phyloP scores from a whole-genome alignment of 139 green algal genomes.

The Picochlorum sp. region DNA sequence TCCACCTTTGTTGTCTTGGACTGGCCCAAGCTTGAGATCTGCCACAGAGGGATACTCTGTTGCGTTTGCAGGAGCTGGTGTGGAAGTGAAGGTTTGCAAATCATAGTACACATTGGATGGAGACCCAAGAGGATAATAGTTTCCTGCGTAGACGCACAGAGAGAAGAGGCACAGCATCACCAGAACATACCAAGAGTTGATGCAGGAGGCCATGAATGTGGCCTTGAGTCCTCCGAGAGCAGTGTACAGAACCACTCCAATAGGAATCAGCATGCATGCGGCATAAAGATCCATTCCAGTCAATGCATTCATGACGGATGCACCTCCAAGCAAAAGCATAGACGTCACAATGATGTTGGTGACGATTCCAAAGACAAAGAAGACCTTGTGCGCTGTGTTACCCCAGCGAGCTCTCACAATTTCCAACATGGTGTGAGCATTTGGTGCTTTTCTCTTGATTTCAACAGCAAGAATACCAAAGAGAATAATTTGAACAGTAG shows the following conservation, averaged over 20 bases:
- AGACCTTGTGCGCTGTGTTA: constrained; percentile 64
- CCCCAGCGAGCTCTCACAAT: constrained; percentile 54
- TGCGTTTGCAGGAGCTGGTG: constrained; percentile 3
- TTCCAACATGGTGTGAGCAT: constrained; percentile 84
- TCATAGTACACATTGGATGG: constrained; percentile 60
- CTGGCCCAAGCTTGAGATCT: constrained; percentile 32
- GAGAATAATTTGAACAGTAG: constrained; percentile 88
- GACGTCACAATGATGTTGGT: constrained; percentile 87
- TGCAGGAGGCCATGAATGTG: constrained; percentile 79
- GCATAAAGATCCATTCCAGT: constrained; percentile 58
- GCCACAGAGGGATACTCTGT: background rate
- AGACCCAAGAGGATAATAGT: constrained; percentile 39
- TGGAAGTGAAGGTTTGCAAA: constrained; percentile 32
- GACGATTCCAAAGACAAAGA: constrained; percentile 73
- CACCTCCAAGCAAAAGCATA: constrained; percentile 87
- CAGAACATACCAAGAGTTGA: constrained; percentile 83
- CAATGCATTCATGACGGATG: constrained; percentile 78
- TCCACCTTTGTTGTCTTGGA: constrained; percentile 70
- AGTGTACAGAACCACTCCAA: constrained; percentile 83
- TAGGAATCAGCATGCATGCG: constrained; percentile 33
- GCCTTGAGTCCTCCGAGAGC: constrained; percentile 46
- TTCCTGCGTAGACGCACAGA: constrained; percentile 66
- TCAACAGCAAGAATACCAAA: constrained; percentile 91
- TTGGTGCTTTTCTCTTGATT: constrained; percentile 89
- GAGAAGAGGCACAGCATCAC: constrained; percentile 77